These are phyloP conservation scores for Venustampulla echinocandica DNA, from an alignment of 495 filamentous ascomycete genomes.

Conservation along the genomic window DNA sequence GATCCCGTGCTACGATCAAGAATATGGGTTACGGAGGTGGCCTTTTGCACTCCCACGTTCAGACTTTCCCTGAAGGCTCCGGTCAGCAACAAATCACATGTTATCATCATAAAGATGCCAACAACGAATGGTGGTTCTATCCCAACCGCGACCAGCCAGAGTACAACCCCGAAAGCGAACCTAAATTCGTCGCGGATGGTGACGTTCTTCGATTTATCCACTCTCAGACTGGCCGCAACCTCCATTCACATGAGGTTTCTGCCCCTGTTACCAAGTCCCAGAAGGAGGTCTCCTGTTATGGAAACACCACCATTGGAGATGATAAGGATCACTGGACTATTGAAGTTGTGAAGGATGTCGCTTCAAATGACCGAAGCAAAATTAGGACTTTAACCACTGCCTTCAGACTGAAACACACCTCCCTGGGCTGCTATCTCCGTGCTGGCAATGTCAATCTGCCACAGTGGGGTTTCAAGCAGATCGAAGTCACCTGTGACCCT, in stretches of 20 bases:
- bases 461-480: constrained; percentile 99
- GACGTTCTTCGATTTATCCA: constrained; percentile 83
- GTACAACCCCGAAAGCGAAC: constrained; percentile 59
- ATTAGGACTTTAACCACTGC: constrained; percentile 88
- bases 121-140: constrained; percentile 99
- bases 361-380: constrained; percentile 74
- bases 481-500: constrained; percentile 92
- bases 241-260: constrained; percentile 84
- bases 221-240: constrained; percentile 89
- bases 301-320: constrained; percentile 93
- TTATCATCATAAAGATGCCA: constrained; percentile 98
- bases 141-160: constrained; percentile 70
- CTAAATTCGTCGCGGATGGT: constrained; percentile 67
- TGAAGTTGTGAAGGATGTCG: constrained; percentile 83
- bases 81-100: constrained; percentile 94
- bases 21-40: constrained; percentile 99
- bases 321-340: constrained; percentile 97
- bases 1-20: constrained; percentile 88
- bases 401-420: constrained; percentile 79
- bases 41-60: constrained; percentile 93
- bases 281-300: constrained; percentile 89
- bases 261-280: constrained; percentile 86
- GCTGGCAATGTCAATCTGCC: constrained; percentile 95
- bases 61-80: constrained; percentile 93
- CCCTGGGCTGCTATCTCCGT: constrained; percentile 84